Conservation (phyloP, 2,329 filamentous ascomycete genomes). For the Penicillium sp. region DNA sequence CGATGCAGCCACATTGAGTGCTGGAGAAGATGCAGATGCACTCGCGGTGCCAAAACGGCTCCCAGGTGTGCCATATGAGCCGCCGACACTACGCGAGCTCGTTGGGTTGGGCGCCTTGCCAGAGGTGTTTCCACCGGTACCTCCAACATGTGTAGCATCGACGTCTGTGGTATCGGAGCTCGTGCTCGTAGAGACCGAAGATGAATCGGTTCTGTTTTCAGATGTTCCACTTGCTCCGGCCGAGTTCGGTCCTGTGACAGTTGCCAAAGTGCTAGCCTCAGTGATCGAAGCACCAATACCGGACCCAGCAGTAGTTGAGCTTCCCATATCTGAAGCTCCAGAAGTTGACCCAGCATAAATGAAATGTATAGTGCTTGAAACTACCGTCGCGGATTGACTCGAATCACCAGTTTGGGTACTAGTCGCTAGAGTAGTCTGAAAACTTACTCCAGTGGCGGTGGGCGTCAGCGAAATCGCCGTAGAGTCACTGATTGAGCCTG, state of each 20-base stretch:
- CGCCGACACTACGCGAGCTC: neutral
- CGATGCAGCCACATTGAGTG: slow-evolving; percentile 4
- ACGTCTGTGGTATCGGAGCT: neutral
- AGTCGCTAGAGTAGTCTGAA: neutral
- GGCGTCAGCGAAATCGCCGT: neutral
- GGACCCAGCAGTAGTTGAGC: neutral
- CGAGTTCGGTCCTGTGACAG: neutral
- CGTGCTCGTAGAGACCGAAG: neutral
- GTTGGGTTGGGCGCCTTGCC: neutral
- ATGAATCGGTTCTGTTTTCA: neutral
- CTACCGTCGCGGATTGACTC: neutral
- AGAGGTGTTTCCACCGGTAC: neutral
- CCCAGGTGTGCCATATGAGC: neutral
- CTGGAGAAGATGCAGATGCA: neutral
- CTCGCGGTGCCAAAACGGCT: neutral
- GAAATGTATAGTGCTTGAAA: neutral
- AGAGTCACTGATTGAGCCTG: neutral
- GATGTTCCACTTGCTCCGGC: neutral
- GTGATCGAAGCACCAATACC: neutral
- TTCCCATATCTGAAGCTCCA: neutral
- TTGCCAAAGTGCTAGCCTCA: neutral
- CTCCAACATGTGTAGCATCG: neutral
- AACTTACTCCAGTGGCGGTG: neutral
- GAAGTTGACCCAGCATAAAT: neutral
- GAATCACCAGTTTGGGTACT: neutral